Percentiles rank a stretch among this genome's conserved stretches.
Conservation (phyloP, 805 yeast species). For the Ogataea trehalophila region DNA sequence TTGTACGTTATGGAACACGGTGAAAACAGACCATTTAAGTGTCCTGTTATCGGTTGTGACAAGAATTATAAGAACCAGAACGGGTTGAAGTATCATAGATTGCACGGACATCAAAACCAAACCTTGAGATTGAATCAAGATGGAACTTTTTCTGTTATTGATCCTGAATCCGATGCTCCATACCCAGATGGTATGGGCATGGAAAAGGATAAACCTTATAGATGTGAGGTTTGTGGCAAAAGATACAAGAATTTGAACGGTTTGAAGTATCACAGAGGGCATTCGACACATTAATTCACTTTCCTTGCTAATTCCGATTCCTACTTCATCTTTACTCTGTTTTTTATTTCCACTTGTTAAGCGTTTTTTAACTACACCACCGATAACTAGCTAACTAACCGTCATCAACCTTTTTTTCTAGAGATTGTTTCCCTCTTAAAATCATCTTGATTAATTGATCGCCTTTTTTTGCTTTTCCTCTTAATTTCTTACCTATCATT, state of each 20-base stretch:
- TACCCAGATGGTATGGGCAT: conserved; percentile 90
- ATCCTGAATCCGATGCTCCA: conserved; percentile 85
- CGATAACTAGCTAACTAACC: too few species aligned
- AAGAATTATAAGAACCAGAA: conserved; percentile 97
- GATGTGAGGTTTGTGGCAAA: conserved; percentile 98
- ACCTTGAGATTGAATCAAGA: conserved; percentile 85
- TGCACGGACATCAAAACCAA: conserved; percentile 97
- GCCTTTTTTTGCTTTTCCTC: neutral
- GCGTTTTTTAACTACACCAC: neutral
- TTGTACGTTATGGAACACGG: conserved; percentile 87
- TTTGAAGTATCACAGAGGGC: conserved; percentile 94
- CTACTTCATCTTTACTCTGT: neutral
- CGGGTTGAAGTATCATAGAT: conserved; percentile 90
- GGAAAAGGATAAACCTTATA: conserved; percentile 96
- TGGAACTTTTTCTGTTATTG: conserved; percentile 87
- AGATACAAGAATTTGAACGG: conserved; percentile 95
- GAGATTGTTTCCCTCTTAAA: too few species aligned
- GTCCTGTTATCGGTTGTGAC: conserved; percentile 98
- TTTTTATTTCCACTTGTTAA: neutral
- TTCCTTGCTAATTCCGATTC: neutral
- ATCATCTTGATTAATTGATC: too few species aligned
- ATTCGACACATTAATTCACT: conserved; percentile 74
- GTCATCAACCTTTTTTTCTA: too few species aligned
- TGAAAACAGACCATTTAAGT: conserved; percentile 91
- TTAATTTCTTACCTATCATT: neutral